These are phyloP conservation scores for Mimosa bimucronata DNA, from an alignment of 306 rosid species.

Conservation along the genomic window DNA sequence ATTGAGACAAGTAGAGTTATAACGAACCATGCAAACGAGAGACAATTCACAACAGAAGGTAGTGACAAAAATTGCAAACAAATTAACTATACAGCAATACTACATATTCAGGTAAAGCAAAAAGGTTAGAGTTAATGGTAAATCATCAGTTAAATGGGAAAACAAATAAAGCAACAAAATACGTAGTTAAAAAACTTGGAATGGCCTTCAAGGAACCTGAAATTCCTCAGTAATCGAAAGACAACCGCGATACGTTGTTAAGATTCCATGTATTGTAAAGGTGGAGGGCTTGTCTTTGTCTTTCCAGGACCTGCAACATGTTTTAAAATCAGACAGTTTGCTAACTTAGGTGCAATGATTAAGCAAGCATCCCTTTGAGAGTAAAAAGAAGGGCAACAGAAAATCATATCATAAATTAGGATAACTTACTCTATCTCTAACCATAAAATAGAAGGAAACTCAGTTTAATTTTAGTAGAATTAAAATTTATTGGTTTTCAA, in stretches of 20 bases:
- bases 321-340: slow-evolving; percentile 32
- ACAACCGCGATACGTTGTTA: slow-evolving; percentile 33
- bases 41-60: not conserved
- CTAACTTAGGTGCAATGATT: slow-evolving; percentile 8
- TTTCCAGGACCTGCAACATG: slow-evolving; percentile 69
- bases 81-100: slow-evolving; percentile 1
- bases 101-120: not conserved
- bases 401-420: not conserved
- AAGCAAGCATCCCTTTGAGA: slow-evolving; percentile 17
- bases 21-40: not conserved
- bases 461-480: not conserved
- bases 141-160: slow-evolving; percentile 33
- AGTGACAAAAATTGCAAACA: not conserved
- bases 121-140: slow-evolving; percentile 20
- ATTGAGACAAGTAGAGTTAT: not conserved
- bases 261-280: slow-evolving; percentile 83
- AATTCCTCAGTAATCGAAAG: slow-evolving; percentile 20
- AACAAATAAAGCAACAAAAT: slow-evolving; percentile 15
- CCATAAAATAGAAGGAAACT: not conserved
- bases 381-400: not conserved
- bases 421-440: not conserved
- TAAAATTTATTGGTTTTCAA: not conserved
- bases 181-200: slow-evolving; percentile 31
- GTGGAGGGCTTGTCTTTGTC: slow-evolving; percentile 76
- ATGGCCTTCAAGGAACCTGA: slow-evolving; percentile 26